Evolutionary conservation across 1,284 basidiomycete genomes (phyloP).

Genomic region (Farysia itapuensis): DNA sequence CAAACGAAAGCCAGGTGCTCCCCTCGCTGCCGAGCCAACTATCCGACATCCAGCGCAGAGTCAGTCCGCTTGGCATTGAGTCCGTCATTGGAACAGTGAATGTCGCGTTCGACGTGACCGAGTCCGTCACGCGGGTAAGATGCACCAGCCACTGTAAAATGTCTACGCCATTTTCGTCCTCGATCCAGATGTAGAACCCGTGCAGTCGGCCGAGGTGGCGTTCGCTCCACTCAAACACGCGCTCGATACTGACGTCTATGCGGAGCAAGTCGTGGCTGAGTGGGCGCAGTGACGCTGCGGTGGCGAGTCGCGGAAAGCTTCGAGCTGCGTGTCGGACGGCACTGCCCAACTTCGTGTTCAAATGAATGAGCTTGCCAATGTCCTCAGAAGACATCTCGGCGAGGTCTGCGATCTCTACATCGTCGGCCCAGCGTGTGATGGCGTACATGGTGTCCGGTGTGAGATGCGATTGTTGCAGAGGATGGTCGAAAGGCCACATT

Average conservation of each 20-base stretch:
- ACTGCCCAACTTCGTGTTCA: constrained; percentile 82
- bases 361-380: constrained; percentile 80
- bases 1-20: constrained; percentile 69
- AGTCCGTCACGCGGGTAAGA: constrained; percentile 18
- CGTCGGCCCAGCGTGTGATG: constrained; percentile 79
- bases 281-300: constrained; percentile 71
- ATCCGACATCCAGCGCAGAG: constrained; percentile 79
- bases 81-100: constrained; percentile 62
- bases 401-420: constrained; percentile 77
- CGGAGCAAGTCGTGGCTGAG: constrained; percentile 80
- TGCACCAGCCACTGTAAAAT: constrained; percentile 75
- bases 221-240: constrained; percentile 80
- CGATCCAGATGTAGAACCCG: constrained; percentile 95
- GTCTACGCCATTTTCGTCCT: constrained; percentile 75
- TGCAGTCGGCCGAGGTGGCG: constrained; percentile 77
- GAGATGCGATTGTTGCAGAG: constrained; percentile 72
- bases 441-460: constrained; percentile 70
- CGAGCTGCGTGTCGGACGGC: constrained; percentile 79
- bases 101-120: constrained; percentile 63
- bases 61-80: constrained; percentile 15
- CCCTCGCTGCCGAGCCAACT: constrained; percentile 91
- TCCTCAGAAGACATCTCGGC: constrained; percentile 73
- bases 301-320: constrained; percentile 78
- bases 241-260: constrained; percentile 70
- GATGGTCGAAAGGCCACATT: constrained; percentile 95